phyloP scores from a whole-genome alignment of 2,329 filamentous ascomycete species.

The Cladosporium sp. region DNA sequence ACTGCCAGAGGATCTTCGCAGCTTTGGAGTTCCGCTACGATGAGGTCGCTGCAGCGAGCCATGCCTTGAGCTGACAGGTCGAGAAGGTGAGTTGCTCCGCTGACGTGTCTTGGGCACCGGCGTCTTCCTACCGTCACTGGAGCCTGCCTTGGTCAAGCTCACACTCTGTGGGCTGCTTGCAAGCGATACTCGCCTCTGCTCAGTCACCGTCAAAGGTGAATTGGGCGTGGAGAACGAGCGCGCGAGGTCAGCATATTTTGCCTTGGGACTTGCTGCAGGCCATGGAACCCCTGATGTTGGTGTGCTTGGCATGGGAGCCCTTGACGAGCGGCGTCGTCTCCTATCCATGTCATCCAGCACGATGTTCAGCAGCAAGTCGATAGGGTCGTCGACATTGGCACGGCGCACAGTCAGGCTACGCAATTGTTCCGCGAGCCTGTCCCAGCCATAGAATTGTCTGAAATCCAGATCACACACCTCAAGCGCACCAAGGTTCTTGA shows the following conservation, averaged over 20 bases:
- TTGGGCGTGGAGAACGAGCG: slow-evolving; percentile 67
- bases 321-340: slow-evolving; percentile 80
- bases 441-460: slow-evolving; percentile 96
- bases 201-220: slow-evolving; percentile 52
- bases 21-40: slow-evolving; percentile 65
- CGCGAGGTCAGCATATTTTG: slow-evolving; percentile 62
- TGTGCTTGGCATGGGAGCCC: slow-evolving; percentile 64
- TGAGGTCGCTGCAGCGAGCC: slow-evolving; percentile 60
- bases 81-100: slow-evolving; percentile 76
- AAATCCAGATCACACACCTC: slow-evolving; percentile 97
- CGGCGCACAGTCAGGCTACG: slow-evolving; percentile 85
- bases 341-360: slow-evolving; percentile 96
- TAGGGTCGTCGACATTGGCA: slow-evolving; percentile 82
- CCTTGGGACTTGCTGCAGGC: slow-evolving; percentile 57
- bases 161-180: slow-evolving; percentile 43
- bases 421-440: slow-evolving; percentile 85
- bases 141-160: slow-evolving; percentile 54
- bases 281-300: slow-evolving; percentile 58
- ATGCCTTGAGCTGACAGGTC: slow-evolving; percentile 66
- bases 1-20: slow-evolving; percentile 86
- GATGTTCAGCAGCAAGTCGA: slow-evolving; percentile 85
- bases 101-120: slow-evolving; percentile 41
- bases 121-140: slow-evolving; percentile 42
- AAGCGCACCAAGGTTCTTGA: slow-evolving; percentile 92
- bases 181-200: slow-evolving; percentile 44